Evolutionary conservation across 352 stramenopile species (phyloP).

Genomic region (Pseudoperonospora humuli): DNA sequence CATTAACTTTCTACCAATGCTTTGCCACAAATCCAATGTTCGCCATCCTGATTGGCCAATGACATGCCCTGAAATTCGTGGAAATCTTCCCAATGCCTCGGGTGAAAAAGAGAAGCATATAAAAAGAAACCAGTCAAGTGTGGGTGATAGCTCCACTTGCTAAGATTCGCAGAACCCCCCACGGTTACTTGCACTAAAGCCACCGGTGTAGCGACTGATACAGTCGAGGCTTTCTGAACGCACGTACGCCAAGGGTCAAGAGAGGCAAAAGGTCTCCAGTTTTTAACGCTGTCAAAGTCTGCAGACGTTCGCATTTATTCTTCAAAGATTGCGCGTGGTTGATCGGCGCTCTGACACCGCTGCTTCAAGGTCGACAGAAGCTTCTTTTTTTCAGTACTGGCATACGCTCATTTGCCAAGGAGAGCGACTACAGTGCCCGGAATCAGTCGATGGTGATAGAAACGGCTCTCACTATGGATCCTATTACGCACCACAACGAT

Average conservation of each 20-base stretch:
- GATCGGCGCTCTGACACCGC: neutral
- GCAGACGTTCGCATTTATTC: conserved; percentile 5
- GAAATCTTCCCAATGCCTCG: conserved; percentile 8
- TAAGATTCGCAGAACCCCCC: conserved; percentile 27
- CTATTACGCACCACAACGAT: conserved; percentile 12
- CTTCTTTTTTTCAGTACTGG: conserved; percentile 11
- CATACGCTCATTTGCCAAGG: conserved; percentile 8
- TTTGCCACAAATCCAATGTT: neutral
- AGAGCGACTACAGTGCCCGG: neutral
- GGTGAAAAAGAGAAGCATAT: conserved; percentile 17
- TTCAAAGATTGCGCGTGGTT: conserved; percentile 13
- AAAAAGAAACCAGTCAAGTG: conserved; percentile 10
- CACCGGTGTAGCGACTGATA: neutral
- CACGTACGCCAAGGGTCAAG: conserved; percentile 7
- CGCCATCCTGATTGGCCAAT: neutral
- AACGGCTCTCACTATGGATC: conserved; percentile 13
- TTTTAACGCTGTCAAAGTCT: conserved; percentile 7
- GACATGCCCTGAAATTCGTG: neutral
- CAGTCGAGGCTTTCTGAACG: conserved; percentile 11
- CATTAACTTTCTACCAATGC: conserved; percentile 1
- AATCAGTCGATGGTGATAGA: conserved; percentile 13
- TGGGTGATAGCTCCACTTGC: conserved; percentile 16
- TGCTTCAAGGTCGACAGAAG: neutral
- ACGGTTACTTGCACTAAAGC: conserved; percentile 8
- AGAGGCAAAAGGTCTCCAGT: conserved; percentile 1